These are phyloP conservation scores for Daldinia loculata DNA, from an alignment of 495 filamentous ascomycete species.

Conservation along the genomic window DNA sequence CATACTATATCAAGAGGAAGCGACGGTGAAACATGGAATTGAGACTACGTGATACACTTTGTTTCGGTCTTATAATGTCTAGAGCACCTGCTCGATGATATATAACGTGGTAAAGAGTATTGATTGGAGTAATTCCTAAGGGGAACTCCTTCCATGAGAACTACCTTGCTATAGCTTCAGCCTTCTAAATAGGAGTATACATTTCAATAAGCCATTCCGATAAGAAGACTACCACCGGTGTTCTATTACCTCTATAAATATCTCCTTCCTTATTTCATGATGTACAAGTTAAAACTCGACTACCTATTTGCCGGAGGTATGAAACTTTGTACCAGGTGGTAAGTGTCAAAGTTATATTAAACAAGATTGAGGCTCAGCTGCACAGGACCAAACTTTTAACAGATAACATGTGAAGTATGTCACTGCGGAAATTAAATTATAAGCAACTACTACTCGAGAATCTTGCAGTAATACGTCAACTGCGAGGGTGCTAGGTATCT, in stretches of 20 bases:
- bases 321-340: not conserved
- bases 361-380: not conserved
- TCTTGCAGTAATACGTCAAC: not conserved
- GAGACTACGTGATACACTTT: conserved; percentile 10
- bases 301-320: not conserved
- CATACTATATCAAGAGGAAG: conserved; percentile 7
- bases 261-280: not conserved
- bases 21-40: not conserved
- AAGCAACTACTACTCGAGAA: not conserved
- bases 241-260: not conserved
- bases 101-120: not conserved
- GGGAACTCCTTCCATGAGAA: not conserved
- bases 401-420: conserved; percentile 10
- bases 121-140: not conserved
- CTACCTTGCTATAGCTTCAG: not conserved
- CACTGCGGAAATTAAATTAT: not conserved
- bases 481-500: not conserved
- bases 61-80: not conserved
- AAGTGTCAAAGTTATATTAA: not conserved
- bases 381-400: not conserved
- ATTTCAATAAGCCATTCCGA: not conserved
- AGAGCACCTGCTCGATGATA: not conserved
- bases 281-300: not conserved
- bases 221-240: not conserved
- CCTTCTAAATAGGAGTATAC: not conserved